phyloP scores from a whole-genome alignment of 352 stramenopile species.

The Globisporangium camurandrum region DNA sequence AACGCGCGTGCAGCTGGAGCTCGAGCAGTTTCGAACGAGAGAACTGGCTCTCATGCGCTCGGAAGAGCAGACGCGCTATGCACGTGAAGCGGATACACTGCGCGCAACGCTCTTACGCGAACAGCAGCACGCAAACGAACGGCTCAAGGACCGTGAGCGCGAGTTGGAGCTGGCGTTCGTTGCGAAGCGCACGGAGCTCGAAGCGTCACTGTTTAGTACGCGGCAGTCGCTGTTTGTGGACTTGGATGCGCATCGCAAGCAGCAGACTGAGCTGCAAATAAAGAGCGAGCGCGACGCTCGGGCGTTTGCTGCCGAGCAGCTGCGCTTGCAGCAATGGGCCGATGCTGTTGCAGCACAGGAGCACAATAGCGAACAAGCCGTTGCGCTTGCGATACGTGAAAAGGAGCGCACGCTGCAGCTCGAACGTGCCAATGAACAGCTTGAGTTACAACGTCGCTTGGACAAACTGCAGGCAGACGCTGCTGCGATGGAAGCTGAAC shows the following conservation, averaged over 20 bases:
- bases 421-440: constrained; percentile 24
- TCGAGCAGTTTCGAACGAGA: constrained; percentile 43
- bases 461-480: constrained; percentile 26
- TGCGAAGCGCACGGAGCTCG: constrained; percentile 36
- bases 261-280: constrained; percentile 41
- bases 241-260: constrained; percentile 47
- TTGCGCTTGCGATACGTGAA: constrained; percentile 32
- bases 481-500: constrained; percentile 8
- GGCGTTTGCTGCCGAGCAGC: constrained; percentile 31
- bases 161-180: constrained; percentile 59
- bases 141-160: constrained; percentile 43
- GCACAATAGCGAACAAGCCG: constrained; percentile 29
- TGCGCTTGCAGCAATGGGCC: constrained; percentile 40
- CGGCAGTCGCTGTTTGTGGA: constrained; percentile 58
- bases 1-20: constrained; percentile 38
- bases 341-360: constrained; percentile 37
- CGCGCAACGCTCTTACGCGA: constrained; percentile 37
- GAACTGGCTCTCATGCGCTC: constrained; percentile 49
- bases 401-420: constrained; percentile 44
- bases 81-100: constrained; percentile 38
- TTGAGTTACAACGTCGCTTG: constrained; percentile 21
- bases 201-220: constrained; percentile 58
- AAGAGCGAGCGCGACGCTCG: constrained; percentile 39
- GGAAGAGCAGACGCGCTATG: constrained; percentile 49
- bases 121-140: constrained; percentile 32